Conservation (phyloP, 73 alveolate genomes). For the Symbiodinium natans region DNA sequence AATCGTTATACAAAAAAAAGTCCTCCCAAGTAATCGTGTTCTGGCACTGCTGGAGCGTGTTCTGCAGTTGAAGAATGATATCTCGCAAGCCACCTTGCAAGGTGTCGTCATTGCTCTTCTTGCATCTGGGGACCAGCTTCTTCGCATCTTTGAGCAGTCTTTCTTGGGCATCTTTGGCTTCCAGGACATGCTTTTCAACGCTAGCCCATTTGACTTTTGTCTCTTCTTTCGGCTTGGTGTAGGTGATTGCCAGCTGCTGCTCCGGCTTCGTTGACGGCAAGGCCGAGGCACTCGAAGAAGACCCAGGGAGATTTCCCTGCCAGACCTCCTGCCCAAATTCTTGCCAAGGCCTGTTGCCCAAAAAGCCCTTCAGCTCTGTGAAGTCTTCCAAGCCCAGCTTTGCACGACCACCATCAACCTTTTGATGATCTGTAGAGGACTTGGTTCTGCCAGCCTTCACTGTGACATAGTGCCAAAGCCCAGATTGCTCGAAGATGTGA, state of each 20-base stretch:
- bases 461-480: not conserved
- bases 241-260: not conserved
- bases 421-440: not conserved
- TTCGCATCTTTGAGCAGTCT: not conserved
- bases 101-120: not conserved
- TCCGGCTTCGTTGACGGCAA: not conserved
- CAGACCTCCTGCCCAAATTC: not conserved
- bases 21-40: too few species aligned
- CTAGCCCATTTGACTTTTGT: not conserved
- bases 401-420: not conserved
- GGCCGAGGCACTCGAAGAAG: not conserved
- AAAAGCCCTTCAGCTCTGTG: not conserved
- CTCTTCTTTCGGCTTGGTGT: not conserved
- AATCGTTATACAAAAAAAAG: too few species aligned
- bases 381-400: not conserved
- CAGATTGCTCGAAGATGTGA: not conserved
- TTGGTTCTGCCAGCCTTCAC: conserved; percentile 14
- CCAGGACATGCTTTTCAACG: not conserved
- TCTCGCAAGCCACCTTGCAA: not conserved
- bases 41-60: too few species aligned
- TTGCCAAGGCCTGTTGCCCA: conserved; percentile 1
- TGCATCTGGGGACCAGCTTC: not conserved
- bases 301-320: not conserved
- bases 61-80: not conserved
- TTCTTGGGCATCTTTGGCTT: conserved; percentile 10